Conservation (phyloP, 805 yeast genomes). For the Debaryomyces hansenii region DNA sequence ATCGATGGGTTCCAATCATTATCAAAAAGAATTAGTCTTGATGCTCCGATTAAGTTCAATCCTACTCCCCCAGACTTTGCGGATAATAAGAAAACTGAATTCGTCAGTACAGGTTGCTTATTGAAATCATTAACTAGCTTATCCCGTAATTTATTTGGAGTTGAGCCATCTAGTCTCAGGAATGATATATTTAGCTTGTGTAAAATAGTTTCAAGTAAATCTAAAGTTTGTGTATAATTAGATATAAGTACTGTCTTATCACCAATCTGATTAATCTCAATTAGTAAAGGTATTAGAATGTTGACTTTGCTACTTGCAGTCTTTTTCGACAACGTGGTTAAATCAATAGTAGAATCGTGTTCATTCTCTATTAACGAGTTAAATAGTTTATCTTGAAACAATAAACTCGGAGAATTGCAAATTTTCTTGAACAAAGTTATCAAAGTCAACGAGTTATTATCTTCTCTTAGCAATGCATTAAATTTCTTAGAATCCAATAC, state of each 20-base stretch:
- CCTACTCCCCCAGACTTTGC: slow-evolving; percentile 96
- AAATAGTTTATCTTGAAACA: slow-evolving; percentile 51
- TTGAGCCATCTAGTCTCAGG: slow-evolving; percentile 79
- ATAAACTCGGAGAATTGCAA: slow-evolving; percentile 76
- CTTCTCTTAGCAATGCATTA: slow-evolving; percentile 25
- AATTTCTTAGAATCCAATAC: slow-evolving; percentile 42
- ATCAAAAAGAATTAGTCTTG: slow-evolving; percentile 79
- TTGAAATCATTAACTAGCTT: slow-evolving; percentile 71
- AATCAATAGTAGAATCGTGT: slow-evolving; percentile 20
- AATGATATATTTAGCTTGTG: slow-evolving; percentile 49
- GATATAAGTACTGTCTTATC: slow-evolving; percentile 88
- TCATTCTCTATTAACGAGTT: slow-evolving; percentile 8
- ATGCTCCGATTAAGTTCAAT: slow-evolving; percentile 85
- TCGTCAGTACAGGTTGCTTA: slow-evolving; percentile 19
- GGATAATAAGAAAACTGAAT: slow-evolving; percentile 73
- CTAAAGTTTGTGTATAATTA: slow-evolving; percentile 84
- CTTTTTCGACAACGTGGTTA: slow-evolving; percentile 15
- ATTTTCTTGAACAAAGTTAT: slow-evolving; percentile 77
- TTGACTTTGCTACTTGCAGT: slow-evolving; percentile 62
- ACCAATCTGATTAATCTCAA: slow-evolving; percentile 39
- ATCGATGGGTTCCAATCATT: slow-evolving; percentile 97
- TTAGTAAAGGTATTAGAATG: slow-evolving; percentile 56
- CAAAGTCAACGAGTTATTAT: slow-evolving; percentile 56
- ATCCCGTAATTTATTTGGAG: slow-evolving; percentile 66
- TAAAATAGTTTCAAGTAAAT: slow-evolving; percentile 63